Evolutionary conservation across 208 protist species (phyloP).

Genomic region (Trypanosoma platydactyli): DNA sequence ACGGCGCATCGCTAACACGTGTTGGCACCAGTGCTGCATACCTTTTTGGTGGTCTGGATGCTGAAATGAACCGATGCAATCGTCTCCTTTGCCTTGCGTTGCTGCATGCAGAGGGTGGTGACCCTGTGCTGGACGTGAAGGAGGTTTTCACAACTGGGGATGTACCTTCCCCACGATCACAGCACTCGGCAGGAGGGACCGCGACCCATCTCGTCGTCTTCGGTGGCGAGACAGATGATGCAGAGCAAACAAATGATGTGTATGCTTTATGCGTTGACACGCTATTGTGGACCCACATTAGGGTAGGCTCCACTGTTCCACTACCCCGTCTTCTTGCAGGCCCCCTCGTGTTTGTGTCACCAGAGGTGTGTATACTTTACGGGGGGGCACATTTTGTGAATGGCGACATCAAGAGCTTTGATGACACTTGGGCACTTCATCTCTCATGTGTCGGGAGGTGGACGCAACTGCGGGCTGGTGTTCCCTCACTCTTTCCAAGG

Average conservation of each 20-base stretch:
- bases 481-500: slow-evolving; percentile 18
- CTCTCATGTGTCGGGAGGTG: slow-evolving; percentile 3
- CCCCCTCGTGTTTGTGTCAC: slow-evolving; percentile 46
- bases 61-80: slow-evolving; percentile 40
- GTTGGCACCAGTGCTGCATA: slow-evolving; percentile 21
- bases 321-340: slow-evolving; percentile 47
- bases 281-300: slow-evolving; percentile 42
- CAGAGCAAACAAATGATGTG: slow-evolving; percentile 53
- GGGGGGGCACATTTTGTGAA: slow-evolving; percentile 64
- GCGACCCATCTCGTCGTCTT: slow-evolving; percentile 46
- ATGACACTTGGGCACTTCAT: slow-evolving; percentile 51
- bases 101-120: not conserved
- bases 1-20: slow-evolving; percentile 55
- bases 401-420: slow-evolving; percentile 46
- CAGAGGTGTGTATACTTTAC: slow-evolving; percentile 46
- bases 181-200: slow-evolving; percentile 45
- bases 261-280: slow-evolving; percentile 38
- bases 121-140: slow-evolving; percentile 16
- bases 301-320: slow-evolving; percentile 15
- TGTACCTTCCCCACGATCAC: slow-evolving; percentile 44
- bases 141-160: slow-evolving; percentile 37
- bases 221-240: slow-evolving; percentile 54
- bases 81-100: slow-evolving; percentile 26
- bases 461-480: slow-evolving; percentile 21
- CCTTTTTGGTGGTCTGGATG: slow-evolving; percentile 77